A percentile compares a stretch with the other conserved stretches of the same genome.
These are phyloP conservation scores for Ustilago crameri DNA, from an alignment of 1,284 basidiomycete genomes.

Conservation along the genomic window DNA sequence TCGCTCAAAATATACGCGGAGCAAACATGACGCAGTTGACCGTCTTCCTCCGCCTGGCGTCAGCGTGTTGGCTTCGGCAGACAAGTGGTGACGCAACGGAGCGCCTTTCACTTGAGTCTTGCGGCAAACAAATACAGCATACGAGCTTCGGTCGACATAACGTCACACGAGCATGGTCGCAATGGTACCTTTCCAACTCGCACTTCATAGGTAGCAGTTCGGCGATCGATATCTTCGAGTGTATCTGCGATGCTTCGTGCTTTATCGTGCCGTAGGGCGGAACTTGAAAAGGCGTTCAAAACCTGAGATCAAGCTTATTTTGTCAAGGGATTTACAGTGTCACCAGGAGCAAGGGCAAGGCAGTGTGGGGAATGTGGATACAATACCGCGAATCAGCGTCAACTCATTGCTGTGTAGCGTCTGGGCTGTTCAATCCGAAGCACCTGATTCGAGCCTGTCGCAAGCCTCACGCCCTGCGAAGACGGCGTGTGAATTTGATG, in stretches of 20 bases:
- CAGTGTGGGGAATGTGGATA: neutral
- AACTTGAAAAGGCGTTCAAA: neutral
- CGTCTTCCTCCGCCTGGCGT: slow-evolving; percentile 1
- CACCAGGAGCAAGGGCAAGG: too few species aligned
- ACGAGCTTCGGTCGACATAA: neutral
- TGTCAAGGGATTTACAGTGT: too few species aligned
- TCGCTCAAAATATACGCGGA: neutral
- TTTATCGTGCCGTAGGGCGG: neutral
- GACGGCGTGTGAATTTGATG: too few species aligned
- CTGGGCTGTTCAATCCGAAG: neutral
- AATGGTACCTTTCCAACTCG: neutral
- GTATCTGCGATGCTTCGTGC: neutral
- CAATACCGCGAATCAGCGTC: neutral
- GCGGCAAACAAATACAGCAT: too few species aligned
- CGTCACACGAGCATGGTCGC: slow-evolving; percentile 6
- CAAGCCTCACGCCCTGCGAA: too few species aligned
- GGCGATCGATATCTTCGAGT: slow-evolving; percentile 2
- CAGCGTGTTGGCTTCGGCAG: too few species aligned
- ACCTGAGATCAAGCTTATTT: too few species aligned
- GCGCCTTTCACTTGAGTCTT: too few species aligned
- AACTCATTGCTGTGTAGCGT: neutral
- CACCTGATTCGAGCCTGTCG: neutral
- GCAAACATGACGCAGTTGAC: slow-evolving; percentile 1
- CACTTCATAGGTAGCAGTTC: slow-evolving; percentile 4
- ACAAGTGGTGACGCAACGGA: too few species aligned